phyloP scores from a whole-genome alignment of 2,329 filamentous ascomycete species.

The Scedosporium dehoogii region DNA sequence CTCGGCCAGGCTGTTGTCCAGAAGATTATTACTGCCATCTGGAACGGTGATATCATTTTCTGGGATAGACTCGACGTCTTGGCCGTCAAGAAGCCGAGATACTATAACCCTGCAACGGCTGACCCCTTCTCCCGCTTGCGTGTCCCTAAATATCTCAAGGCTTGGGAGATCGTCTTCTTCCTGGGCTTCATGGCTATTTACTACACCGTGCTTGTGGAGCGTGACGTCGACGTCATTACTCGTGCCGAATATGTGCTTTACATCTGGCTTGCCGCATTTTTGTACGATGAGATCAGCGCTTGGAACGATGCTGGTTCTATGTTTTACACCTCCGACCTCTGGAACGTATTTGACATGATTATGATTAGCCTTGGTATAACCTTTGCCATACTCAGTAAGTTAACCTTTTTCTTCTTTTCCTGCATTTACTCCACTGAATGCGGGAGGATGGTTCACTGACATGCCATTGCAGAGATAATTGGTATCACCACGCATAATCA shows the following conservation, averaged over 20 bases:
- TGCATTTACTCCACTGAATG: too few species aligned
- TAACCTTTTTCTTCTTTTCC: background rate
- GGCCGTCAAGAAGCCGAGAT: conserved; percentile 64
- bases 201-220: conserved; percentile 73
- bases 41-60: conserved; percentile 79
- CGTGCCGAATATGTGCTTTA: conserved; percentile 64
- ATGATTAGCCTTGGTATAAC: conserved; percentile 64
- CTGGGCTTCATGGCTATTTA: conserved; percentile 67
- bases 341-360: conserved; percentile 63
- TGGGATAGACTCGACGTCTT: conserved; percentile 71
- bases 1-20: conserved; percentile 72
- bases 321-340: conserved; percentile 77
- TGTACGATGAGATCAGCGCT: conserved; percentile 79
- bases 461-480: conserved; percentile 42
- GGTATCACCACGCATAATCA: conserved; percentile 52
- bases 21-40: conserved; percentile 73
- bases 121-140: conserved; percentile 67
- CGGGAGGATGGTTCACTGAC: conserved; percentile 9
- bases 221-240: conserved; percentile 57
- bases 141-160: conserved; percentile 76
- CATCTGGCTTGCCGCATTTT: conserved; percentile 78
- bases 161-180: conserved; percentile 77
- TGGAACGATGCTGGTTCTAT: conserved; percentile 78
- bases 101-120: conserved; percentile 58
- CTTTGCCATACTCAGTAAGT: conserved; percentile 64